Conservation (phyloP, 495 filamentous ascomycete species). For the Cudoniella acicularis region DNA sequence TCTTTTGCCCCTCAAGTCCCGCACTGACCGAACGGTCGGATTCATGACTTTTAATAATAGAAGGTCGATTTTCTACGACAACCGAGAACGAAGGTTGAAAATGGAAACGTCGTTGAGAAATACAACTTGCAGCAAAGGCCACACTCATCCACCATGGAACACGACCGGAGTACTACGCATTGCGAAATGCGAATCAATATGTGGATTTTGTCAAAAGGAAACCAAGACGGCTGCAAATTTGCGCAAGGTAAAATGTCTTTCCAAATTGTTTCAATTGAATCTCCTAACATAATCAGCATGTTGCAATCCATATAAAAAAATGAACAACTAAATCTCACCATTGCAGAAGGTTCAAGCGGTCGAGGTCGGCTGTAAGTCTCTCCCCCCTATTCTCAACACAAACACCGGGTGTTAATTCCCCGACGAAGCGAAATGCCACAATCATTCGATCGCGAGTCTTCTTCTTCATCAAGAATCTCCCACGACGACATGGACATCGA, state of each 20-base stretch:
- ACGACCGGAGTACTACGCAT: slow-evolving; percentile 20
- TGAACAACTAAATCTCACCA: slow-evolving; percentile 21
- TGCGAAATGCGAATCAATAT: slow-evolving; percentile 23
- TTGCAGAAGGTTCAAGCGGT: slow-evolving; percentile 22
- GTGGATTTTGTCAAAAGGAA: slow-evolving; percentile 27
- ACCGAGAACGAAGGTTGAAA: background rate
- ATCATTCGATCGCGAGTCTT: background rate
- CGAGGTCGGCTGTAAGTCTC: slow-evolving; percentile 17
- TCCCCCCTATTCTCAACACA: background rate
- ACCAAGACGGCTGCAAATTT: slow-evolving; percentile 26
- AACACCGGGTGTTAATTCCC: background rate
- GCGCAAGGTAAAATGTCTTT: slow-evolving; percentile 14
- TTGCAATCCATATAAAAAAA: slow-evolving; percentile 27
- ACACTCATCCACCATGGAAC: slow-evolving; percentile 24
- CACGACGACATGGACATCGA: slow-evolving; percentile 2
- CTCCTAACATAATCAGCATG: slow-evolving; percentile 11
- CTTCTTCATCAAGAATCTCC: slow-evolving; percentile 10
- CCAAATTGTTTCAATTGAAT: background rate
- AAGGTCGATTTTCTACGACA: background rate
- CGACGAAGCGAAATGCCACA: slow-evolving; percentile 19
- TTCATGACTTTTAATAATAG: background rate
- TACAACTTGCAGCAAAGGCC: slow-evolving; percentile 25
- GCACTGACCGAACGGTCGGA: background rate
- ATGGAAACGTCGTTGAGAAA: slow-evolving; percentile 7
- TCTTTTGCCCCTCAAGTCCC: background rate